These are phyloP conservation scores for Phyllosticta ampelicida DNA, from an alignment of 2,329 filamentous ascomycete genomes.

Conservation along the genomic window DNA sequence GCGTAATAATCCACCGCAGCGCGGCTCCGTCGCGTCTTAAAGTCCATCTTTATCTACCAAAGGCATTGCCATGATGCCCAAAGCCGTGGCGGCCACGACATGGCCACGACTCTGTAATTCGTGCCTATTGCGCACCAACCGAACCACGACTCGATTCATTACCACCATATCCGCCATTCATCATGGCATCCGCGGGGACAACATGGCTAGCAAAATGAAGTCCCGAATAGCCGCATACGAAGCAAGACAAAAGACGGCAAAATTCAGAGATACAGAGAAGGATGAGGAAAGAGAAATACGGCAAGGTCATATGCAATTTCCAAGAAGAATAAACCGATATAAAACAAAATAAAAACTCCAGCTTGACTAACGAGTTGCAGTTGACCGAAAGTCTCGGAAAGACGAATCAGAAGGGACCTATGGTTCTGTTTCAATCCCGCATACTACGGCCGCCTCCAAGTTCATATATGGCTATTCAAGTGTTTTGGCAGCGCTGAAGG, in stretches of 20 bases:
- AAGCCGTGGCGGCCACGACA: background rate
- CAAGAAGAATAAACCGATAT: too few relatives aligned
- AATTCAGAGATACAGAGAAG: background rate
- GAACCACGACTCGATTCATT: conserved; percentile 30
- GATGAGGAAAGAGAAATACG: background rate
- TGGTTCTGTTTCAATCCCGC: conserved; percentile 30
- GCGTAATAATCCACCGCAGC: too few relatives aligned
- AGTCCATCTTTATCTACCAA: background rate
- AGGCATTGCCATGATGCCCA: background rate
- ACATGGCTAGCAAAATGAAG: background rate
- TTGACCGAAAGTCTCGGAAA: background rate
- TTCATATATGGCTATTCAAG: conserved; percentile 81
- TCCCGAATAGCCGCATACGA: background rate
- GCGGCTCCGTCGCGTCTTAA: background rate
- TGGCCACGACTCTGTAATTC: background rate
- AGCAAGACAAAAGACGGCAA: background rate
- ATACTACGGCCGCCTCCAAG: conserved; percentile 79
- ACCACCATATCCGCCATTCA: conserved; percentile 60
- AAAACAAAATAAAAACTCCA: too few relatives aligned
- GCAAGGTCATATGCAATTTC: background rate
- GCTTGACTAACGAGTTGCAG: background rate
- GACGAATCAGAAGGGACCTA: background rate
- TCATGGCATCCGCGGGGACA: conserved; percentile 45
- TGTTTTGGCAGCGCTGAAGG: conserved; percentile 67
- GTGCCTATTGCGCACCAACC: background rate